Percentiles rank a stretch among this genome's conserved stretches.
phyloP scores from a whole-genome alignment of 2,329 filamentous ascomycete genomes.

The Trichoderma aggressivum region DNA sequence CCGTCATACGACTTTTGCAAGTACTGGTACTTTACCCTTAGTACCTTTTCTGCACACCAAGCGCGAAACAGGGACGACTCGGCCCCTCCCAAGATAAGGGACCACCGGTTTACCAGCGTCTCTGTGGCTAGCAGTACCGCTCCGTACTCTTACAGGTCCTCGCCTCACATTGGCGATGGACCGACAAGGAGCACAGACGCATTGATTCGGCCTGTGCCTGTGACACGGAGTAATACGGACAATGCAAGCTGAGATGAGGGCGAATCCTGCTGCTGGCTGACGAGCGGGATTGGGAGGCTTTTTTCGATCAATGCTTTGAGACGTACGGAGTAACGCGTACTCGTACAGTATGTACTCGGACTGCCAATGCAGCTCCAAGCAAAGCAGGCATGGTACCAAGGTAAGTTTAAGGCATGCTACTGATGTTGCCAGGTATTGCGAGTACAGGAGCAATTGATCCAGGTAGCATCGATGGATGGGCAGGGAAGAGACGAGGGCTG shows the following conservation, averaged over 20 bases:
- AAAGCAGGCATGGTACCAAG: background rate
- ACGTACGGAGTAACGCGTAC: background rate
- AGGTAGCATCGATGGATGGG: background rate
- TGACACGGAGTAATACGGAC: background rate
- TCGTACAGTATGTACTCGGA: background rate
- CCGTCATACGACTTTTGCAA: constrained; percentile 33
- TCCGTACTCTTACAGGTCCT: background rate
- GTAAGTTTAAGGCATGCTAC: background rate
- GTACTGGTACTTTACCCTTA: constrained; percentile 31
- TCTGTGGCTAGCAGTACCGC: background rate
- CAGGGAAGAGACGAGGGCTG: background rate
- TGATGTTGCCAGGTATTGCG: background rate
- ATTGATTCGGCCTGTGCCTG: background rate
- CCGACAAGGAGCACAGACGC: background rate
- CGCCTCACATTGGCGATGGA: background rate
- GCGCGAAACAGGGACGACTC: background rate
- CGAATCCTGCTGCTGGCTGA: background rate
- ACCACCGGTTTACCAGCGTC: background rate
- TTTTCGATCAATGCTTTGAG: background rate
- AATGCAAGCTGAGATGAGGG: background rate
- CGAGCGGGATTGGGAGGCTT: background rate
- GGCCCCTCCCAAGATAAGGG: background rate
- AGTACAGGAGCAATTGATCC: background rate
- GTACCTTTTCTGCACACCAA: constrained; percentile 25
- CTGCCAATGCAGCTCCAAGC: background rate